phyloP scores from a whole-genome alignment of 2,329 filamentous ascomycete species.

The Raffaelea ambrosiae region DNA sequence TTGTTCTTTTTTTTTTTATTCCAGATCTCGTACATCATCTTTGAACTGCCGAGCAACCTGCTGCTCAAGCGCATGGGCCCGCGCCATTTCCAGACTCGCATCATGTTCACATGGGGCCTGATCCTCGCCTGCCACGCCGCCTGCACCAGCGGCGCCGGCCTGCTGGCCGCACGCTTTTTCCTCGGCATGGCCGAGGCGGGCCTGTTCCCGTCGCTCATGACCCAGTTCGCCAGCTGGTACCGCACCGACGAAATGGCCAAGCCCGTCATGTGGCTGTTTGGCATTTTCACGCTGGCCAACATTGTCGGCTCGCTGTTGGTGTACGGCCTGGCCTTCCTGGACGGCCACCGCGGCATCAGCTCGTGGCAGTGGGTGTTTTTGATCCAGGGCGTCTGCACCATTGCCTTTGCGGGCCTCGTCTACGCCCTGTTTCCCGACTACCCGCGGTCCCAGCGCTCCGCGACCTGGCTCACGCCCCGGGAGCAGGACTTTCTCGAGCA shows the following conservation, averaged over 20 bases:
- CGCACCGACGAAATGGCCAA: constrained; percentile 8
- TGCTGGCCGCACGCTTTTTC: constrained; percentile 38
- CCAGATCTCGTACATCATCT: constrained; percentile 9
- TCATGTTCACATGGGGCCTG: constrained; percentile 32
- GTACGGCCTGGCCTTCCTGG: constrained; percentile 7
- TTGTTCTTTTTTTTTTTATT: no score
- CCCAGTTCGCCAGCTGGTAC: constrained; percentile 9
- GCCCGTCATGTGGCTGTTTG: constrained; percentile 8
- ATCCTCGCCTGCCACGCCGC: constrained; percentile 38
- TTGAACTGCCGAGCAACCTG: constrained; percentile 50
- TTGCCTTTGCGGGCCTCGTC: constrained; percentile 6
- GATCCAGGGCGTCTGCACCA: constrained; percentile 6
- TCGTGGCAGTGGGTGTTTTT: constrained; percentile 9
- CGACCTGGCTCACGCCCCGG: constrained; percentile 7
- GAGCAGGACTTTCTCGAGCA: constrained; percentile 10
- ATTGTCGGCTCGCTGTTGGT: constrained; percentile 7
- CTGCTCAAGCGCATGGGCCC: constrained; percentile 42
- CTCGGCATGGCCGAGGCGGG: constrained; percentile 9
- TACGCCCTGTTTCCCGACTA: constrained; percentile 7
- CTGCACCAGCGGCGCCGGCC: constrained; percentile 28
- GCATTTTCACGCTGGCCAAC: constrained; percentile 4
- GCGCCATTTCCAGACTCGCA: constrained; percentile 29
- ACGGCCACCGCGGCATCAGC: constrained; percentile 8
- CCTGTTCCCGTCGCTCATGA: constrained; percentile 8
- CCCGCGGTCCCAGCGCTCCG: constrained; percentile 4